Conservation (phyloP, 257 asterid genomes). For the Nicotiana paniculata region DNA sequence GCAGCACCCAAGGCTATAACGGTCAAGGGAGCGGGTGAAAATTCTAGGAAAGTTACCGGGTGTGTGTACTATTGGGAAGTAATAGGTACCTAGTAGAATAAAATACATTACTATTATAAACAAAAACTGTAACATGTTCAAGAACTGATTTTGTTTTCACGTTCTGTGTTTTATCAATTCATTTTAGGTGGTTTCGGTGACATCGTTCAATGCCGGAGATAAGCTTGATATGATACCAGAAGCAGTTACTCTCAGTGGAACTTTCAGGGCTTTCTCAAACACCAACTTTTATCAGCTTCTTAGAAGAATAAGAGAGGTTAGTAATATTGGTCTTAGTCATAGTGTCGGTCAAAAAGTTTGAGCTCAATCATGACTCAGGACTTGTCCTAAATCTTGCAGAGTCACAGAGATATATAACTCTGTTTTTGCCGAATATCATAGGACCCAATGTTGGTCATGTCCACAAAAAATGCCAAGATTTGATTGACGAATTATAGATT, state of each 20-base stretch:
- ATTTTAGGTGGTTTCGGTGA: slow-evolving; percentile 43
- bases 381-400: neutral
- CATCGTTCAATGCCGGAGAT: slow-evolving; percentile 58
- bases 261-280: slow-evolving; percentile 78
- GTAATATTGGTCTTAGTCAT: neutral
- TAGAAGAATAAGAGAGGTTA: slow-evolving; percentile 72
- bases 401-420: neutral
- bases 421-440: neutral
- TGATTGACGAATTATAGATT: neutral
- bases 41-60: too few species aligned
- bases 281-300: slow-evolving; percentile 52
- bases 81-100: too few species aligned
- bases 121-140: neutral
- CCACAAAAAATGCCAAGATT: neutral
- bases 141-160: neutral
- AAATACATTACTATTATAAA: too few species aligned
- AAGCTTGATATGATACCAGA: slow-evolving; percentile 31
- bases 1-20: too few species aligned
- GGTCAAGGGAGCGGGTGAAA: too few species aligned
- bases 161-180: neutral
- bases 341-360: too few species aligned
- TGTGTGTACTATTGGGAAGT: too few species aligned
- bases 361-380: neutral
- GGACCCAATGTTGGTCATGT: neutral
- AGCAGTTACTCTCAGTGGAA: slow-evolving; percentile 58